Evolutionary conservation across 345 rosid genomes (phyloP).

Genomic region (Populus pruinosa): DNA sequence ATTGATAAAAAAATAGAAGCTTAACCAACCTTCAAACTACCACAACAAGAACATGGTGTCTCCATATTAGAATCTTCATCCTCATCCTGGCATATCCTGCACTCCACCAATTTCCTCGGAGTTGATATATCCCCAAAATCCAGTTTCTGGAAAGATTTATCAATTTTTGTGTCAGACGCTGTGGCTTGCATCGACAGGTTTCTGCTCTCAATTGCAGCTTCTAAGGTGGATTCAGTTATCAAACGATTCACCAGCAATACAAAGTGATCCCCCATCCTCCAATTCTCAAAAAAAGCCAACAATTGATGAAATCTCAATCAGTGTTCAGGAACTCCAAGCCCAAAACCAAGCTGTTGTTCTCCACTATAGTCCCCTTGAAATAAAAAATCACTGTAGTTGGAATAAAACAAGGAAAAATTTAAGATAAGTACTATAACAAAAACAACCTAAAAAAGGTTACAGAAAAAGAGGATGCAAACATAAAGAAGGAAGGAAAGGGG

Average conservation of each 20-base stretch:
- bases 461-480: background rate
- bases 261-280: conserved; percentile 86
- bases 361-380: conserved; percentile 23
- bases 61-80: conserved; percentile 85
- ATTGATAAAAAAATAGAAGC: background rate
- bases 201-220: conserved; percentile 78
- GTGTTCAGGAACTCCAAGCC: conserved; percentile 1
- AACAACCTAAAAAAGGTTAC: background rate
- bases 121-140: conserved; percentile 44
- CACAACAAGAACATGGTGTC: conserved; percentile 82
- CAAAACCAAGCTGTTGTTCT: conserved; percentile 19
- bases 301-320: background rate
- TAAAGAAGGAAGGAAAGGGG: background rate
- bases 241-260: conserved; percentile 82
- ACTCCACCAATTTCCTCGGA: conserved; percentile 57
- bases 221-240: conserved; percentile 76
- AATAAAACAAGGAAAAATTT: background rate
- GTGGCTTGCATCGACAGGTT: conserved; percentile 45
- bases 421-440: background rate
- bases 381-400: background rate
- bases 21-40: conserved; percentile 77
- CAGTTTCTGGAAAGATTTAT: conserved; percentile 22
- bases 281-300: background rate
- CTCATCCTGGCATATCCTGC: conserved; percentile 94
- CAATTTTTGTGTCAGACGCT: conserved; percentile 30